A percentile compares a stretch with the other conserved stretches of the same genome.
Evolutionary conservation across 768 basidiomycete species (phyloP).

Genomic region (Piloderma croceum): DNA sequence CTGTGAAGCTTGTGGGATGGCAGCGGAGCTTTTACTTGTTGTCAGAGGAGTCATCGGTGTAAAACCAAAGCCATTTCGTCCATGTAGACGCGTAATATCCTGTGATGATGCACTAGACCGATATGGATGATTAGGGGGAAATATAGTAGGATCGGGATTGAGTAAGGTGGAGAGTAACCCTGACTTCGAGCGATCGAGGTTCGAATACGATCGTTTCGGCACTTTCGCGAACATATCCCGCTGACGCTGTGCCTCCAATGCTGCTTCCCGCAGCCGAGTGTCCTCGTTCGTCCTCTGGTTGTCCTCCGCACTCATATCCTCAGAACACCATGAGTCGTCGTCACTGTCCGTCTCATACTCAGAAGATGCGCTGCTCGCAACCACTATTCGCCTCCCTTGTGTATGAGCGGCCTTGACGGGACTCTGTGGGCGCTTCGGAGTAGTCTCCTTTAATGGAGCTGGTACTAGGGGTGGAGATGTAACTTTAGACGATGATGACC

Average conservation of each 20-base stretch:
- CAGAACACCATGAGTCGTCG: conserved; percentile 55
- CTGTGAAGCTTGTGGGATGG: conserved; percentile 47
- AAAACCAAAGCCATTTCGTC: neutral
- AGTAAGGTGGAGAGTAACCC: conserved; percentile 65
- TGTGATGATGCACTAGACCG: no score
- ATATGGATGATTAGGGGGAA: conserved; percentile 58
- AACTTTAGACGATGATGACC: conserved; percentile 11
- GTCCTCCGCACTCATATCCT: conserved; percentile 37
- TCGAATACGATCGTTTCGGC: conserved; percentile 59
- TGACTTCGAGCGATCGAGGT: conserved; percentile 45
- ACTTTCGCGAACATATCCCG: conserved; percentile 70
- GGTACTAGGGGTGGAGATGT: conserved; percentile 7
- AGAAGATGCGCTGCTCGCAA: conserved; percentile 26
- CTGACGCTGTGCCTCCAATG: conserved; percentile 56
- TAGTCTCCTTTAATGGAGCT: conserved; percentile 9
- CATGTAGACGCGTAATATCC: no score
- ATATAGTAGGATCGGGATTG: conserved; percentile 61
- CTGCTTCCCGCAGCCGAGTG: conserved; percentile 43
- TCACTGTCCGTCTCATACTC: conserved; percentile 6
- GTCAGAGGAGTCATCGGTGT: conserved; percentile 34
- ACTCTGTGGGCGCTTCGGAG: conserved; percentile 7
- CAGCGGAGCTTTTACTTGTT: conserved; percentile 53
- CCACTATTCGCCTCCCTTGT: no score
- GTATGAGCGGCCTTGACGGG: conserved; percentile 2
- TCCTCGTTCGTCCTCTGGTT: conserved; percentile 25